Conservation (phyloP, 306 rosid species). For the Abrus precatorius region DNA sequence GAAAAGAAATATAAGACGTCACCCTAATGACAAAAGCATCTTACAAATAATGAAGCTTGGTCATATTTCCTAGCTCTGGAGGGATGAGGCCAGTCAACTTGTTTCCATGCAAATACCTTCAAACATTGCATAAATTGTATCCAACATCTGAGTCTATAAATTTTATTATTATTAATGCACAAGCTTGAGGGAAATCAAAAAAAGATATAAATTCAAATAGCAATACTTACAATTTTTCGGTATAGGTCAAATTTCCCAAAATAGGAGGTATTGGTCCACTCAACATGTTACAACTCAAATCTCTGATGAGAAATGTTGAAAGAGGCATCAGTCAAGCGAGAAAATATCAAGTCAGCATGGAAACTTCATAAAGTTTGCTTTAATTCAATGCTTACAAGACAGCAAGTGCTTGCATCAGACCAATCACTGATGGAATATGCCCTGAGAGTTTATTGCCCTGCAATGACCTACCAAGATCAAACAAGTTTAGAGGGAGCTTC, state of each 20-base stretch:
- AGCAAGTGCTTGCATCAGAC: constrained; percentile 92
- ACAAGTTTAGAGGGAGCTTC: constrained; percentile 23
- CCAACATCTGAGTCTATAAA: not conserved
- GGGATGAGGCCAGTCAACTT: constrained; percentile 80
- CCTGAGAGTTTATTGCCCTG: constrained; percentile 84
- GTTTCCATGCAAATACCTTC: constrained; percentile 85
- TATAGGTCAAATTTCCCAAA: constrained; percentile 81
- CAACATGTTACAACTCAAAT: constrained; percentile 78
- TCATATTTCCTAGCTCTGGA: constrained; percentile 83
- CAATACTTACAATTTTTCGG: constrained; percentile 78
- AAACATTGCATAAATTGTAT: constrained; percentile 27
- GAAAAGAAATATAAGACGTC: constrained; percentile 1
- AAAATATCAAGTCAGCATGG: not conserved
- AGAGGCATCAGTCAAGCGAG: not conserved
- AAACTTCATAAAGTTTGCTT: constrained; percentile 31
- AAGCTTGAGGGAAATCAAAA: not conserved
- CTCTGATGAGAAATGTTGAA: constrained; percentile 54
- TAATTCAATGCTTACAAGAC: constrained; percentile 70
- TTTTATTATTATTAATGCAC: not conserved
- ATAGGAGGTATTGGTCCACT: constrained; percentile 80
- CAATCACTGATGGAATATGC: constrained; percentile 76
- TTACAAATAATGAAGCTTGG: constrained; percentile 84
- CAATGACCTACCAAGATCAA: constrained; percentile 63
- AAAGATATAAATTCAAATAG: not conserved
- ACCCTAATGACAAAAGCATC: constrained; percentile 21